Conservation (phyloP, 2,329 filamentous ascomycete species). For the Leptoxyphium fumago region DNA sequence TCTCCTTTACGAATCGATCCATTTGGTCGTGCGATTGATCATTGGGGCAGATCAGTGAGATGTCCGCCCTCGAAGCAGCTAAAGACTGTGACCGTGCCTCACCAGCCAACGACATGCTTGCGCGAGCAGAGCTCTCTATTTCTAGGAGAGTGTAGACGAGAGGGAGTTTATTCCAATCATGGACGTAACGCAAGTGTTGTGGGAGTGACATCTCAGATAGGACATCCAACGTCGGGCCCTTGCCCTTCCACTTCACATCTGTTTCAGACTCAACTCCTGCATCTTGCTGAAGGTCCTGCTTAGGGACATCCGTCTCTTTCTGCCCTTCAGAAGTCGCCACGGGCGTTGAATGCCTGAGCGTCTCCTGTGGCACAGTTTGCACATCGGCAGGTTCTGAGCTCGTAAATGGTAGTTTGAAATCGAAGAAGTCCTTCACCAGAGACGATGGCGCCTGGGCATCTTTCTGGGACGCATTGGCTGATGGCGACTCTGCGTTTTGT, state of each 20-base stretch:
- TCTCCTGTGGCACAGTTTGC: neutral
- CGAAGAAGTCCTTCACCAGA: neutral
- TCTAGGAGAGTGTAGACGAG: constrained; percentile 6
- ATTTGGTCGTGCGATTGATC: constrained; percentile 38
- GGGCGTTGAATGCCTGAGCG: neutral
- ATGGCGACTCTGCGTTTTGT: neutral
- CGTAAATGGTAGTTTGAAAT: neutral
- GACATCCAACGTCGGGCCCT: neutral
- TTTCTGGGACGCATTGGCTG: neutral
- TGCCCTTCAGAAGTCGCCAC: neutral
- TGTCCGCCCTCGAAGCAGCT: constrained; percentile 15
- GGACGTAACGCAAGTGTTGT: neutral
- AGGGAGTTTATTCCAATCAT: neutral
- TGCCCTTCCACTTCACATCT: neutral
- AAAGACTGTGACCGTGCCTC: constrained; percentile 1
- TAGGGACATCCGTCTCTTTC: neutral
- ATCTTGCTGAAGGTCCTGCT: neutral
- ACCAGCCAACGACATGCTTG: constrained; percentile 3
- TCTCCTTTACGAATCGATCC: constrained; percentile 45
- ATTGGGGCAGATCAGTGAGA: constrained; percentile 36
- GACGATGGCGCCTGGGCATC: neutral
- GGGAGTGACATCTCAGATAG: neutral
- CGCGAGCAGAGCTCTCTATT: constrained; percentile 13
- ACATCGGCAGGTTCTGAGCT: neutral
- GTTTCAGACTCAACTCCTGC: neutral